Evolutionary conservation across 2,329 filamentous ascomycete genomes (phyloP), one percentile per base, ranked within the genome.

Genomic region (Cercospora nicotianae): DNA sequence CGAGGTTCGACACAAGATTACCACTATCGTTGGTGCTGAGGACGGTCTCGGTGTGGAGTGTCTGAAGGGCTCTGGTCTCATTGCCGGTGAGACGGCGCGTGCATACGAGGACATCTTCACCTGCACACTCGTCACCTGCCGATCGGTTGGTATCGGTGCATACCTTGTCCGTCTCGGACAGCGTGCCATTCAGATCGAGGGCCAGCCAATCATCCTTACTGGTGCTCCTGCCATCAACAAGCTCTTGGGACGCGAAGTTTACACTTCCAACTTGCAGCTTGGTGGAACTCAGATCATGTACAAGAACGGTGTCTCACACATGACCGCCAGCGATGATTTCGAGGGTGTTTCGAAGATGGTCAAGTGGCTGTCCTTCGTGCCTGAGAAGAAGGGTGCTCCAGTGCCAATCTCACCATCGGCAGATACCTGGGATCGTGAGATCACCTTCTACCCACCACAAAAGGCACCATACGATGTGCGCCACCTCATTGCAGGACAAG

Each of bases 271-370:
- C 87, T 83, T 99, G 78, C 95, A 99, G 85, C 92, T 99, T 72
- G 95, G 95, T 89, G 95, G 95, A 75, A 99, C 95, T n/a, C 95
- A 99, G 83, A 99, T 99, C 87, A 99, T 99, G 95, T 98, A 99
- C 89, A 94, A 92, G 84, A 99, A 99, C 80, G 95, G 95, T 88
- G 95, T 99, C 51, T 98, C 95, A 23, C 95, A 99, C 85, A 94
- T 98, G 92, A 97, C 94, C 74, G 95, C 95, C 77, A 91, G 91
- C 75, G 94, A 99, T 77, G 95, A 99, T 83, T 98, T 99, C 76
- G 94, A 94, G 77, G 95, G 95, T 87, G 92, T 99, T 23, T 93
- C 92, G 77, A 96, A 96, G 87, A 98, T 99, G 78, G 93, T 98
- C 60, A 91, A 96, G 80, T 99, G 95, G 95, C 89, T 99, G 86